phyloP scores from a whole-genome alignment of 805 yeast species.

The Saccharomycopsis microspora region DNA sequence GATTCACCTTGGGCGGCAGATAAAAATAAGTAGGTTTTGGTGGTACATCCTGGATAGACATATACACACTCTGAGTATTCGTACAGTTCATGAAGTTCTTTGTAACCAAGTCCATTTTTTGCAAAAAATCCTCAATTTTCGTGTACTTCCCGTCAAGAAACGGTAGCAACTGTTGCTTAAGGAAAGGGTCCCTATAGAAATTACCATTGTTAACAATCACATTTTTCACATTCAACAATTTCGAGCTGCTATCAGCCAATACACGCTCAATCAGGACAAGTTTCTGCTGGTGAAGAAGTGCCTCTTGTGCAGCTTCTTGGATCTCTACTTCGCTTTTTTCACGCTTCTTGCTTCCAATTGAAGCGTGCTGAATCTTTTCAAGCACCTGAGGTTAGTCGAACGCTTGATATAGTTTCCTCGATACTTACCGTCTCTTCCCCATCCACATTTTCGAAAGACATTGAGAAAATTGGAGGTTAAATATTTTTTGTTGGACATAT shows the following conservation, averaged over 20 bases:
- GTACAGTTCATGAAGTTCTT: slow-evolving; percentile 8
- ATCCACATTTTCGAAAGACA: too few species aligned
- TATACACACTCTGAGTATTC: slow-evolving; percentile 5
- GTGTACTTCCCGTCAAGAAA: not conserved
- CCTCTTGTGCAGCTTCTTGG: not conserved
- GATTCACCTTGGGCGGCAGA: not conserved
- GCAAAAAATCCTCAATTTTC: slow-evolving; percentile 4
- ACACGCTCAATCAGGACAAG: not conserved
- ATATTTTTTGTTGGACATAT: too few species aligned
- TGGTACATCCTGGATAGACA: slow-evolving; percentile 6
- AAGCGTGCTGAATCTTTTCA: not conserved
- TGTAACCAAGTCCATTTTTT: slow-evolving; percentile 4
- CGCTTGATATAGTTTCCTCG: too few species aligned
- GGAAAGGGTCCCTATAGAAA: slow-evolving; percentile 7
- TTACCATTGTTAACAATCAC: slow-evolving; percentile 10
- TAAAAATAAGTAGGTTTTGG: not conserved
- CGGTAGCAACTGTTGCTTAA: slow-evolving; percentile 12
- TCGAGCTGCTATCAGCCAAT: slow-evolving; percentile 1
- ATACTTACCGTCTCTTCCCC: too few species aligned
- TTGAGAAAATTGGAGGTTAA: too few species aligned
- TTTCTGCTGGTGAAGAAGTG: slow-evolving; percentile 1
- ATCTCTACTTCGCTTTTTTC: not conserved
- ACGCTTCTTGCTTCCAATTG: not conserved
- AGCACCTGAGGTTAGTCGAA: not conserved
- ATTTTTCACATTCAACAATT: slow-evolving; percentile 7